phyloP scores from a whole-genome alignment of 495 filamentous ascomycete genomes.

The Cudoniella acicularis region DNA sequence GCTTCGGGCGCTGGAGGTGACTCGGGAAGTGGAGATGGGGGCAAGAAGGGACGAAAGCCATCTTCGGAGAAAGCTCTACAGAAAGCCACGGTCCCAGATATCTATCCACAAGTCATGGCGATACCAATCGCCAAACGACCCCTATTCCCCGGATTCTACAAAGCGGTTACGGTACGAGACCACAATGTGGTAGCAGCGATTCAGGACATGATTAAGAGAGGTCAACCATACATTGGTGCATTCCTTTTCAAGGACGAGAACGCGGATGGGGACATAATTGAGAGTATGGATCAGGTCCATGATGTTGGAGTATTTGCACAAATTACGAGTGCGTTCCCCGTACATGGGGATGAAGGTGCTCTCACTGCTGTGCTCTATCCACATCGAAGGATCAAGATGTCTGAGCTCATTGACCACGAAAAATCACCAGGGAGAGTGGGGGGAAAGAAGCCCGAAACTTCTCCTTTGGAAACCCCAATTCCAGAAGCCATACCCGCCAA shows the following conservation, averaged over 20 bases:
- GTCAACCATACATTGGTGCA: conserved; percentile 95
- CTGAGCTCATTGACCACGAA: conserved; percentile 66
- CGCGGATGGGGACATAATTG: conserved; percentile 86
- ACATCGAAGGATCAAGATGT: conserved; percentile 89
- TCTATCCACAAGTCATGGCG: conserved; percentile 98
- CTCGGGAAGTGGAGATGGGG: conserved; percentile 44
- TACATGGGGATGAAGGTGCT: conserved; percentile 70
- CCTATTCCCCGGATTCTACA: conserved; percentile 97
- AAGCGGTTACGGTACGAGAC: conserved; percentile 93
- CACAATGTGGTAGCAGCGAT: conserved; percentile 85
- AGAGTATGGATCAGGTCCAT: conserved; percentile 82
- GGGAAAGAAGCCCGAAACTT: conserved; percentile 38
- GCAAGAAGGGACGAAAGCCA: conserved; percentile 58
- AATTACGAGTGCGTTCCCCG: conserved; percentile 90
- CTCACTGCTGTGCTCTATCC: conserved; percentile 94
- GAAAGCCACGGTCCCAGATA: conserved; percentile 85
- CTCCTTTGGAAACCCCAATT: conserved; percentile 33
- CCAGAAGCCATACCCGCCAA: conserved; percentile 27
- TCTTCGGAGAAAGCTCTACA: conserved; percentile 69
- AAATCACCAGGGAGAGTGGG: conserved; percentile 26
- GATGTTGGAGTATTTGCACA: conserved; percentile 97
- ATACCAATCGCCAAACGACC: conserved; percentile 96
- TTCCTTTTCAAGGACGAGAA: conserved; percentile 97
- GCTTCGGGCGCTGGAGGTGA: conserved; percentile 38
- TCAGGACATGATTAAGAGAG: conserved; percentile 94